Base-by-base conservation (phyloP, 2,329 filamentous ascomycete species). In the Xylariaceae sp. region DNA sequence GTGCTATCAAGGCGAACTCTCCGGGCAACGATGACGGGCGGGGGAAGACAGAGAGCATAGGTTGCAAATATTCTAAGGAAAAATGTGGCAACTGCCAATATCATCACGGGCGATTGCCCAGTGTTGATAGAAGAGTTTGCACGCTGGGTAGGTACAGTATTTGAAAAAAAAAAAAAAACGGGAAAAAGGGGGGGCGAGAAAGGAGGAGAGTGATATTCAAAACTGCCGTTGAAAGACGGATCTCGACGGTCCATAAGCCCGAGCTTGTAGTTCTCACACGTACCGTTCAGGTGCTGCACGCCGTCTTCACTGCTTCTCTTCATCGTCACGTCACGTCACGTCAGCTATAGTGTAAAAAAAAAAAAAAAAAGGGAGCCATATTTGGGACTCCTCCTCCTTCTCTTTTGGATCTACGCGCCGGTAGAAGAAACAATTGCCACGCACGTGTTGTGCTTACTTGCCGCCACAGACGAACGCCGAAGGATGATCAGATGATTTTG, bases 401-500 rank as follows among this genome's bases (percentile, higher is more conserved):
- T 39, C 48, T 48, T 51, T 49, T n/a, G 31, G 37, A 39, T 29
- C 29, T 39, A 19, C 12, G 30, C 12, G 27, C 45, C 19, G n/a
- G 32, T 39, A 11, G 35, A 39, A 19, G 19, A 19, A 19, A 4
- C 9, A 42, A 45, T 47, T 30, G 35, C 49, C 47, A 48, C 39
- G 47, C 37, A 49, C 42, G 49, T 43, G 54, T 41, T 57, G 4
- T 57, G 54, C 57, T 59, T 56, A 59, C 57, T 45, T 50, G 51
- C 46, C 51, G 49, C 45, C 51, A 47, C 49, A 39, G 34, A 31
- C 31, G 12, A 46, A 34, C 27, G 43, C 51, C 51, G 52, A 44
- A 53, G 51, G 56, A 55, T 52, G 51, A 57, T 55, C 51, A 50
- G 50, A 49, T 37, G 55, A 55, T 44, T 48, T 47, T 60, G 52